Evolutionary conservation across 1,284 basidiomycete genomes (phyloP).

Genomic region (Phellopilus nigrolimitatus): DNA sequence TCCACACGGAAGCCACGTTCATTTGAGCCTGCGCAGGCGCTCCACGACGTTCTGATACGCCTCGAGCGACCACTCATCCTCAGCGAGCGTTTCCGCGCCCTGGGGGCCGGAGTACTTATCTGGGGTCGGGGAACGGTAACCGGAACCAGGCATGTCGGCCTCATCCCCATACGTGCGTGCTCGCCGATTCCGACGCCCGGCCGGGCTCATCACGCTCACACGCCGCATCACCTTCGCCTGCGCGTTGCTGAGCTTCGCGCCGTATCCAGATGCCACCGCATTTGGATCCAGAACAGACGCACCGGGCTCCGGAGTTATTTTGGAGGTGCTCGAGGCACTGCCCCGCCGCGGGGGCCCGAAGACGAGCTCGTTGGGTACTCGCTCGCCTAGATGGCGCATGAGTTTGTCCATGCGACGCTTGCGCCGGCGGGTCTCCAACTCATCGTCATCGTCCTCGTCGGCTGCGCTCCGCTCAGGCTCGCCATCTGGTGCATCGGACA

Average conservation of each 20-base stretch:
- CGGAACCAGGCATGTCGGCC: background rate
- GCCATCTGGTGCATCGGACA: background rate
- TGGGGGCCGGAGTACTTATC: too few relatives aligned
- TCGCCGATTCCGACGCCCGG: too few relatives aligned
- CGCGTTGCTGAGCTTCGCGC: background rate
- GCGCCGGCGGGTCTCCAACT: constrained; percentile 11
- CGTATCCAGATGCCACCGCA: background rate
- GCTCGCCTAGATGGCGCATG: constrained; percentile 19
- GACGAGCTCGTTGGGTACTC: constrained; percentile 18
- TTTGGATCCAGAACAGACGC: background rate
- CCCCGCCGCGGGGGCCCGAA: constrained; percentile 1
- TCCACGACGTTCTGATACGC: constrained; percentile 19
- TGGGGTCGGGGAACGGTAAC: background rate
- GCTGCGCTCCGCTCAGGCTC: too few relatives aligned
- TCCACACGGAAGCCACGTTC: too few relatives aligned
- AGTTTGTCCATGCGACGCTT: constrained; percentile 19
- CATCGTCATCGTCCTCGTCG: background rate
- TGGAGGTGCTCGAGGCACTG: background rate
- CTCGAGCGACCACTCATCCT: constrained; percentile 19
- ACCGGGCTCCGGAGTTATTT: background rate
- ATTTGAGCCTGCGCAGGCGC: constrained; percentile 17
- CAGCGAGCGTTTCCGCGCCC: too few relatives aligned
- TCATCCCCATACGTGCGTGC: background rate
- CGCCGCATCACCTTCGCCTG: constrained; percentile 7
- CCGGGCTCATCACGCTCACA: constrained; percentile 2